Evolutionary conservation across 148 eudicot species (phyloP), one percentile per base, ranked within the genome.

Genomic region (Rhododendron henanense): DNA sequence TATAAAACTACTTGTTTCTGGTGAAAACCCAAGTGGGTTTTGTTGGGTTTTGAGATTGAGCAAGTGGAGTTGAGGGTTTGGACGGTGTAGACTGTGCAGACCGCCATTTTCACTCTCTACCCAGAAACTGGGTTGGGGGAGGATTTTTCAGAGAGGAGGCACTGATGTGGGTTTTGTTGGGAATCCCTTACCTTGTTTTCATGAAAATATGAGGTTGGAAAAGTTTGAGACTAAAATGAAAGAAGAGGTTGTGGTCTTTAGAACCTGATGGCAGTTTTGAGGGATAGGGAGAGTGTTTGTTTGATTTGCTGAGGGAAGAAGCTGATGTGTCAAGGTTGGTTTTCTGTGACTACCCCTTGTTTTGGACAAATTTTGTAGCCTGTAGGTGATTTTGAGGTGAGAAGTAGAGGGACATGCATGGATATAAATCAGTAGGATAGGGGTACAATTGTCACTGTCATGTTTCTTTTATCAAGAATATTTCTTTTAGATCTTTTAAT

Each of bases 11-110:
- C 90, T 39, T 94, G 95, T 50, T 91, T 93, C 79, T 90, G 89
- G 87, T 84, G 87, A 81, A 92, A 93, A 39, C 99, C 95, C 77
- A 94, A 61, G 86, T 93, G 95, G 89, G 98, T 87, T 88, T 89
- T 92, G 75, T 89, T 57, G 74, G 88, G 91, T 61, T 88, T 87
- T 55, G 94, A 90, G 90, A 90, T 86, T 88, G 95, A 89, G 84
- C 86, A 86, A 4, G 87, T 87, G 19, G 94, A 90, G 87, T 90
- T 91, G 82, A 88, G 92, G 84, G 84, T 90, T 81, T 92, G 95
- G 41, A 88, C 84, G 83, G 95, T 94, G 92, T 92, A 90, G 69
- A 93, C 94, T 80, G 96, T 93, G 81, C 94, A 94, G 33, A 92
- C 89, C 84, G 98, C 98, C 99, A 97, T 96, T 90, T 86, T 61